Evolutionary conservation across 2,329 filamentous ascomycete genomes (phyloP), one percentile per base, ranked within the genome.

Genomic region (Colletotrichum destructivum): DNA sequence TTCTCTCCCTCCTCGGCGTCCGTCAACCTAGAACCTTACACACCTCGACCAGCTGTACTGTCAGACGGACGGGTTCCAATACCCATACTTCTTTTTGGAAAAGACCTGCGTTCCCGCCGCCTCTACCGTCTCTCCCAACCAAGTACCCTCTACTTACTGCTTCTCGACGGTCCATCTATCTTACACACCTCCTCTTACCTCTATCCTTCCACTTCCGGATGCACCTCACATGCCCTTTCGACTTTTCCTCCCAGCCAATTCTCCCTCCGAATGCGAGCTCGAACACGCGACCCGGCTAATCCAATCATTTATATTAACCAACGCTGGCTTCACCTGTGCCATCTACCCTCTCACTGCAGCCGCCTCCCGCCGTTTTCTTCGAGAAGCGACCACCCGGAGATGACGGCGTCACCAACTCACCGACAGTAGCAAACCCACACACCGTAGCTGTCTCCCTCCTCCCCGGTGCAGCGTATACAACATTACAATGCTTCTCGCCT

Each of bases 401-500:
- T 71, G 69, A 71, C 52, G 64, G 46, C 40, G 65, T 63, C 69
- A 56, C 35, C 57, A 63, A 55, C 65, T 16, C n/a, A 47, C 40
- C 57, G 64, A 55, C 52, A 62, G 52, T 71, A 71, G 69, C 56
- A 61, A n/a, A 35, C 23, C 40, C 46, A 46, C 23, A 18, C n/a
- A 52, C 40, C 47, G 47, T 42, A 18, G 18, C 54, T 56, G 18
- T 15, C 47, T 40, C 46, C 15, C 61, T 15, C 26, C 23, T 44
- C 59, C 38, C 46, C 57, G 52, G 62, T 44, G 26, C 49, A 49
- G 16, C 55, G 26, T 13, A 31, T 13, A 35, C 65, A 46, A 65
- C 63, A 12, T 35, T 76, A 82, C 79, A 42, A 98, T 98, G 96
- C 87, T 98, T 75, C 90, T 98, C 80, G 86, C 98, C 73, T 94